phyloP scores from a whole-genome alignment of 495 filamentous ascomycete genomes.

The Penicillium longicatenatum region DNA sequence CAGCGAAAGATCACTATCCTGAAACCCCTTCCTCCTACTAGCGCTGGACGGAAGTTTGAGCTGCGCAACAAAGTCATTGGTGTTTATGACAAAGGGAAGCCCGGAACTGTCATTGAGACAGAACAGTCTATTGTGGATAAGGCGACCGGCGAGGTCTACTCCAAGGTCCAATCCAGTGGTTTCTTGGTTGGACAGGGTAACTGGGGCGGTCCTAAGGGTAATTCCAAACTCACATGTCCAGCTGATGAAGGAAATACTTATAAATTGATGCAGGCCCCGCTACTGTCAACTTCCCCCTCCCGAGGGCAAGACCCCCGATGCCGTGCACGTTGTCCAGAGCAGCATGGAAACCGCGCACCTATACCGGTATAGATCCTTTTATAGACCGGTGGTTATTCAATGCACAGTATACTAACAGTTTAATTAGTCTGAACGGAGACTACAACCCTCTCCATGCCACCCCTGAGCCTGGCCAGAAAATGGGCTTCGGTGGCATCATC shows the following conservation, averaged over 20 bases:
- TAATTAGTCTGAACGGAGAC: constrained; percentile 72
- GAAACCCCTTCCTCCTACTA: constrained; percentile 75
- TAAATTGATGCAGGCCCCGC: constrained; percentile 56
- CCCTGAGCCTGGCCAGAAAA: constrained; percentile 79
- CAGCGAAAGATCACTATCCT: constrained; percentile 78
- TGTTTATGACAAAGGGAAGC: constrained; percentile 89
- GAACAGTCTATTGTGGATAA: constrained; percentile 76
- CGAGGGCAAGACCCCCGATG: constrained; percentile 70
- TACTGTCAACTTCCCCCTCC: constrained; percentile 73
- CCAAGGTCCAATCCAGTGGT: constrained; percentile 63
- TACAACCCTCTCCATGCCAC: constrained; percentile 90
- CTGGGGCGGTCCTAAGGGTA: constrained; percentile 90
- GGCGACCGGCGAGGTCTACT: constrained; percentile 69
- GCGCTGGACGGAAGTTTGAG: constrained; percentile 73
- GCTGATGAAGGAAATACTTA: not conserved
- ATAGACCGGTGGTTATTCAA: not conserved
- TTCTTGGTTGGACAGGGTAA: constrained; percentile 84
- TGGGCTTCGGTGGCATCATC: constrained; percentile 88
- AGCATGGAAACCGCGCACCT: constrained; percentile 70
- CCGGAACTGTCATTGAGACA: constrained; percentile 79
- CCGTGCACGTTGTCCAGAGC: constrained; percentile 66
- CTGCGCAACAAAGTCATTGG: constrained; percentile 77
- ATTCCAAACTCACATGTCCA: not conserved
- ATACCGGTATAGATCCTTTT: constrained; percentile 53
- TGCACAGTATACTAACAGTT: not conserved